Evolutionary conservation across 257 asterid genomes (phyloP).

Genomic region (Forsythia viridissima): DNA sequence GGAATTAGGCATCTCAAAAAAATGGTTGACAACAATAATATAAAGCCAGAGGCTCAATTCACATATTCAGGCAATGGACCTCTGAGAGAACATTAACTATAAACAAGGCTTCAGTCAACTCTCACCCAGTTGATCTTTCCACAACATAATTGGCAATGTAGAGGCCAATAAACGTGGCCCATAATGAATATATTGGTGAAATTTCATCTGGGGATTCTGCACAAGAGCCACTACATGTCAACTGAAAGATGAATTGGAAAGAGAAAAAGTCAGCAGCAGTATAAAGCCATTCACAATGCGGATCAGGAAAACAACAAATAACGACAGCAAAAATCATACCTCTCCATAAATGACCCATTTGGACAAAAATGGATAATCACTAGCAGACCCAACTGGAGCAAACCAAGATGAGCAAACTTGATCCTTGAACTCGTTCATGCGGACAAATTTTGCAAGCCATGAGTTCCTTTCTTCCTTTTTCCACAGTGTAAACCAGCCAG

Average conservation of each 20-base stretch:
- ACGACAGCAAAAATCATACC: conserved; percentile 43
- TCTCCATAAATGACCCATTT: conserved; percentile 98
- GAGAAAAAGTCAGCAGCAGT: conserved; percentile 8
- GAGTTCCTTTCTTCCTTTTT: conserved; percentile 79
- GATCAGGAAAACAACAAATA: conserved; percentile 15
- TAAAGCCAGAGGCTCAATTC: conserved; percentile 3
- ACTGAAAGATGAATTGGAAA: conserved; percentile 49
- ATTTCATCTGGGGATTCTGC: conserved; percentile 89
- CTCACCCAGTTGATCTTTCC: conserved; percentile 97
- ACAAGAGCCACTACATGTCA: conserved; percentile 78
- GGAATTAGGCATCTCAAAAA: background rate
- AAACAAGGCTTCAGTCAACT: conserved; percentile 18
- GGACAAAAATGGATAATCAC: conserved; percentile 89
- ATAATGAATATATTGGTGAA: conserved; percentile 92
- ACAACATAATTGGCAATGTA: conserved; percentile 99
- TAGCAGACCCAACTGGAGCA: conserved; percentile 99
- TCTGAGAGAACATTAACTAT: conserved; percentile 10
- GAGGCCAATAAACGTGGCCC: conserved; percentile 99
- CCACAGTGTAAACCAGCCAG: conserved; percentile 79
- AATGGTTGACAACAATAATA: background rate
- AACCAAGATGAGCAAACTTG: conserved; percentile 97
- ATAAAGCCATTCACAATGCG: conserved; percentile 27
- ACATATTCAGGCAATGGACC: background rate
- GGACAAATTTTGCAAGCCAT: conserved; percentile 83
- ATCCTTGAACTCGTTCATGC: conserved; percentile 81